Evolutionary conservation across 805 yeast species (phyloP).

Genomic region (Metschnikowia matae): DNA sequence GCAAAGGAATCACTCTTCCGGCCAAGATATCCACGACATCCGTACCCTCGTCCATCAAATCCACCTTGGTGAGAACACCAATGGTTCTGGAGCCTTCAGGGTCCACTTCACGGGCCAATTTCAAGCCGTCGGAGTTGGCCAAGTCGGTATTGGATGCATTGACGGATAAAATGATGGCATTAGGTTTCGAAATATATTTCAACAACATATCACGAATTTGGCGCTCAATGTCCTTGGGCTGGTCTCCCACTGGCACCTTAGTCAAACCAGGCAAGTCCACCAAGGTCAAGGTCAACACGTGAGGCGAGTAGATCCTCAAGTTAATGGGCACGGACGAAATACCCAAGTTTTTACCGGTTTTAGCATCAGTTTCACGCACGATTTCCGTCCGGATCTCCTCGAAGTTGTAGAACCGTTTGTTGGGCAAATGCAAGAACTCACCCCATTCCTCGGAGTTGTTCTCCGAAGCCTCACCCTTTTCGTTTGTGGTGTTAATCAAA

Average conservation of each 20-base stretch:
- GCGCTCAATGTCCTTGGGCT: conserved; percentile 93
- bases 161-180: conserved; percentile 90
- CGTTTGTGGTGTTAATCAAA: conserved; percentile 39
- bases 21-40: conserved; percentile 94
- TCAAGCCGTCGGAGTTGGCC: conserved; percentile 95
- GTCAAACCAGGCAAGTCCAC: conserved; percentile 98
- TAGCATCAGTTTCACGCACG: conserved; percentile 84
- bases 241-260: conserved; percentile 98
- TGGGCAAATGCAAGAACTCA: conserved; percentile 90
- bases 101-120: conserved; percentile 95
- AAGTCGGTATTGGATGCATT: conserved; percentile 85
- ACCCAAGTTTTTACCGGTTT: conserved; percentile 78
- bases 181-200: conserved; percentile 92
- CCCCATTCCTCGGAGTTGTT: conserved; percentile 92
- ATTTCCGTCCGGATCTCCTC: conserved; percentile 87
- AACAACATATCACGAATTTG: conserved; percentile 91
- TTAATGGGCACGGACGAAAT: conserved; percentile 91
- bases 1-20: conserved; percentile 90
- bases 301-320: conserved; percentile 88
- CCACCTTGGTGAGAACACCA: conserved; percentile 95
- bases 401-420: conserved; percentile 81
- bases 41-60: conserved; percentile 96
- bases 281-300: conserved; percentile 86
- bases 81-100: conserved; percentile 95
- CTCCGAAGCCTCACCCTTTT: conserved; percentile 52